A percentile compares a stretch with the other conserved stretches of the same genome.
Evolutionary conservation across 2,329 filamentous ascomycete species (phyloP).

Genomic region (Colletotrichum caudatum): DNA sequence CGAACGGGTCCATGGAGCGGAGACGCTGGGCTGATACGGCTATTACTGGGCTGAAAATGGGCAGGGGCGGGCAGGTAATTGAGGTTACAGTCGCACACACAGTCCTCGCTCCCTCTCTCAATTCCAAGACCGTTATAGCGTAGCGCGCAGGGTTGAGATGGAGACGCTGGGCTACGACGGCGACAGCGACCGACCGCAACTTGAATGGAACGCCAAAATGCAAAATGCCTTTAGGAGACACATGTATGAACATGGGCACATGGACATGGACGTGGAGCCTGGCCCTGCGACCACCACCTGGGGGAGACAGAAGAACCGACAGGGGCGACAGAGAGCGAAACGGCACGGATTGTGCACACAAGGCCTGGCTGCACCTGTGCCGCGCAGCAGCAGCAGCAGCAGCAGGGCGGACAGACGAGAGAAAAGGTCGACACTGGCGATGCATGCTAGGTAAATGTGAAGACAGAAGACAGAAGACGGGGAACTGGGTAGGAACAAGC

Average conservation of each 20-base stretch:
- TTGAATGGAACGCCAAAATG: constrained; percentile 22
- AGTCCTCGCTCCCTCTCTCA: not conserved
- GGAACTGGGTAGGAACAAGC: constrained; percentile 29
- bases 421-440: not conserved
- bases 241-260: not conserved
- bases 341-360: constrained; percentile 16
- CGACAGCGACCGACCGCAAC: not conserved
- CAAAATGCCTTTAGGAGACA: not conserved
- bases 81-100: constrained; percentile 13
- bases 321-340: constrained; percentile 14
- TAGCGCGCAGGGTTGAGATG: constrained; percentile 34
- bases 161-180: constrained; percentile 24
- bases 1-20: not conserved
- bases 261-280: constrained; percentile 21
- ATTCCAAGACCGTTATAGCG: constrained; percentile 1
- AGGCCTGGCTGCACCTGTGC: constrained; percentile 10
- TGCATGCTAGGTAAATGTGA: constrained; percentile 6
- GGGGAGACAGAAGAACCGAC: constrained; percentile 21
- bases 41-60: not conserved
- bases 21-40: constrained; percentile 10
- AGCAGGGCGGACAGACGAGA: constrained; percentile 12
- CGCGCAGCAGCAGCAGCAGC: too few relatives aligned
- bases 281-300: constrained; percentile 25
- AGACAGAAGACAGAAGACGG: constrained; percentile 21
- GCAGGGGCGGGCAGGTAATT: not conserved